Percentiles rank a stretch among this genome's conserved stretches.
phyloP scores from a whole-genome alignment of 306 rosid species.

The Delonix regia region DNA sequence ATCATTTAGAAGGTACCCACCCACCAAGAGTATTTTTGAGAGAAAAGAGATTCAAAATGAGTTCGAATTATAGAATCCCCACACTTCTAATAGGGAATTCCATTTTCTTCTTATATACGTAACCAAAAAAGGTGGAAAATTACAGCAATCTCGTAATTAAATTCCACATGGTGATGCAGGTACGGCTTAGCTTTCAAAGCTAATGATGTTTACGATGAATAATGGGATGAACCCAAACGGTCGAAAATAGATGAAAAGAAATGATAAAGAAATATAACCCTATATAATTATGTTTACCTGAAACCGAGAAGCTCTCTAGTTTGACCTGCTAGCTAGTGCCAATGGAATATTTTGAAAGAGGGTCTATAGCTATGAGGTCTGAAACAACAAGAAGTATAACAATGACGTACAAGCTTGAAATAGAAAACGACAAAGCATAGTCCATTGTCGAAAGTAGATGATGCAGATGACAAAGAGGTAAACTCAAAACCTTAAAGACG shows the following conservation, averaged over 20 bases:
- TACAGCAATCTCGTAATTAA: conserved; percentile 26
- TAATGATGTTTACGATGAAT: conserved; percentile 24
- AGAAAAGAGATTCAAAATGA: not conserved
- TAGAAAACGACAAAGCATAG: conserved; percentile 28
- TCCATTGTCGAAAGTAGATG: conserved; percentile 34
- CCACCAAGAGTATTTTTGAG: not conserved
- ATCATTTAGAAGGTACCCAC: conserved; percentile 37
- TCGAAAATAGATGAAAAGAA: conserved; percentile 9
- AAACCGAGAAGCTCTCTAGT: conserved; percentile 12
- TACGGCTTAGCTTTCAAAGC: conserved; percentile 31
- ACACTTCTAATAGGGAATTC: conserved; percentile 30
- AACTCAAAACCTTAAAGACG: conserved; percentile 34
- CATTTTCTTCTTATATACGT: conserved; percentile 10
- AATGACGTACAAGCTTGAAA: conserved; percentile 38
- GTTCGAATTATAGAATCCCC: conserved; percentile 33
- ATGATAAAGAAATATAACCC: not conserved
- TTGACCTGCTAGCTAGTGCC: conserved; percentile 34
- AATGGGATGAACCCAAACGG: conserved; percentile 5
- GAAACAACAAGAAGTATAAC: conserved; percentile 6
- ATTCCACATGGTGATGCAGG: conserved; percentile 35
- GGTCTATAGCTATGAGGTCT: not conserved
- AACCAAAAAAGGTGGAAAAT: not conserved
- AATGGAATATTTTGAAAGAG: conserved; percentile 11
- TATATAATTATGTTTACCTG: conserved; percentile 25
- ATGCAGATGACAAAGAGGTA: conserved; percentile 28